phyloP scores from a whole-genome alignment of 257 asterid genomes.

The Solanum medicagineum region DNA sequence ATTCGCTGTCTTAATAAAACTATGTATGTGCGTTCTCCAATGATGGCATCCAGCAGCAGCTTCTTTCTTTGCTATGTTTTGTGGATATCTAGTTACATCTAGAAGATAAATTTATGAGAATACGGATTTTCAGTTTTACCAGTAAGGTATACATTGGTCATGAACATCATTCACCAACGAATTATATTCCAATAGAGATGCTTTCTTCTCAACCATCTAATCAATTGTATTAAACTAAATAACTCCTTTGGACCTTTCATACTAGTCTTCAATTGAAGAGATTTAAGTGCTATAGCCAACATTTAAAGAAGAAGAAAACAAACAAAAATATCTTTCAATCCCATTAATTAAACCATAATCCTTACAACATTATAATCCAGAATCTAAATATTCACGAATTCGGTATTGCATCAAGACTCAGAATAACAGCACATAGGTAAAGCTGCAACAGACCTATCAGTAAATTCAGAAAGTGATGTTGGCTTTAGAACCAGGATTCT shows the following conservation, averaged over 20 bases:
- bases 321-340: background rate
- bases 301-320: background rate
- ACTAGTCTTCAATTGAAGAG: background rate
- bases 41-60: background rate
- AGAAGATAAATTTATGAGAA: background rate
- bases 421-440: background rate
- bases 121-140: background rate
- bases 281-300: background rate
- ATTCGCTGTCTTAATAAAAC: background rate
- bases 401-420: slow-evolving; percentile 1
- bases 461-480: slow-evolving; percentile 55
- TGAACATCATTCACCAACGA: background rate
- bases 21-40: background rate
- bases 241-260: background rate
- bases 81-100: background rate
- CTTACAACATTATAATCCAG: background rate
- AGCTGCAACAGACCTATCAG: slow-evolving; percentile 42
- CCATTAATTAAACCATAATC: background rate
- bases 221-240: background rate
- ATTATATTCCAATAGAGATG: background rate
- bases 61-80: background rate
- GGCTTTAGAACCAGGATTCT: slow-evolving; percentile 70
- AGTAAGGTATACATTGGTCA: background rate
- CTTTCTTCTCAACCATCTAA: background rate
- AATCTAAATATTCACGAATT: background rate